Evolutionary conservation across 2,329 filamentous ascomycete species (phyloP).

Genomic region (Pseudocercospora fuligena): DNA sequence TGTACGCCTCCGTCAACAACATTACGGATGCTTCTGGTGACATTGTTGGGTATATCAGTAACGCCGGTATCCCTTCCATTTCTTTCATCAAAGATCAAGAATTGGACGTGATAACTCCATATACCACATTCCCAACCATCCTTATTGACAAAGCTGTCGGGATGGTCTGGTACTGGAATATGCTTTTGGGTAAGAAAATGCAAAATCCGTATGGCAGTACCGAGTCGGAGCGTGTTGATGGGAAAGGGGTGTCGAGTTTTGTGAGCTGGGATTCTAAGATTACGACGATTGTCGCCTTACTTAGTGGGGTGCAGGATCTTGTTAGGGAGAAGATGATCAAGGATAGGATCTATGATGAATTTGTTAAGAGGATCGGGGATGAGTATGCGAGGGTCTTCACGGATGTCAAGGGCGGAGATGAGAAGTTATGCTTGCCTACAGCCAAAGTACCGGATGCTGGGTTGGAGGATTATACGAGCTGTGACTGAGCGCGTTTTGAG

Average conservation of each 20-base stretch:
- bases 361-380: neutral
- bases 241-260: constrained; percentile 46
- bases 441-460: neutral
- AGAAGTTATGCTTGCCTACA: constrained; percentile 1
- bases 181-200: constrained; percentile 51
- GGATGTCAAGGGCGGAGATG: constrained; percentile 1
- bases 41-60: constrained; percentile 49
- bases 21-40: constrained; percentile 45
- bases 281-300: constrained; percentile 47
- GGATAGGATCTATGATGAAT: neutral
- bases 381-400: constrained; percentile 4
- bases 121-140: constrained; percentile 47
- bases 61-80: constrained; percentile 41
- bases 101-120: constrained; percentile 50
- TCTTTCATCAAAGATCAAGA: constrained; percentile 49
- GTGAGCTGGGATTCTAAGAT: constrained; percentile 54
- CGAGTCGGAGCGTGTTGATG: constrained; percentile 48
- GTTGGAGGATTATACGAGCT: neutral
- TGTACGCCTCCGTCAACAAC: constrained; percentile 53
- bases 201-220: constrained; percentile 51
- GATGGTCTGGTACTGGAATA: constrained; percentile 51
- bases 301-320: constrained; percentile 47
- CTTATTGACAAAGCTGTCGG: constrained; percentile 48
- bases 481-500: neutral
- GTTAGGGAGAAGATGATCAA: constrained; percentile 29